Evolutionary conservation across 768 basidiomycete species (phyloP), one percentile per base, ranked within the genome.

Genomic region (Suillus paluster): DNA sequence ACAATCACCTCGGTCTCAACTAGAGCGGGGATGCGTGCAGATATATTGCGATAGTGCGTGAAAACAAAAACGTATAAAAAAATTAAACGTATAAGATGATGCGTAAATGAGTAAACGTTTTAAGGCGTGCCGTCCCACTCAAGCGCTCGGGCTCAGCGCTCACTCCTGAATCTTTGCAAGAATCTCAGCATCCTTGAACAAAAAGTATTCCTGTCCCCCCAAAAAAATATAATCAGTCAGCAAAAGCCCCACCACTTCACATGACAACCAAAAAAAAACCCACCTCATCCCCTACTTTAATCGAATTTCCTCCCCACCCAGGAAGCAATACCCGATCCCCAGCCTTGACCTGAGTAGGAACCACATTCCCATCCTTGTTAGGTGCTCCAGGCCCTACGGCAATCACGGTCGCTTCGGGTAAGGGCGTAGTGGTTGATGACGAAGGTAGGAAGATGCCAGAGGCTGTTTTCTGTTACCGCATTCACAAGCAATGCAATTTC

Each of bases 371-470:
- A 2, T 93, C 86, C 81, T 94, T 94, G 81, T 92, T 86, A 23
- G 88, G 90, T n/a, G 91, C 91, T 36, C 97, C 97, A 38, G 97
- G 97, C 60, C 97, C 97, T 53, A 93, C 90, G 30, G 97, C 93
- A 73, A 98, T 90, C 71, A 97, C 97, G 34, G 94, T 97, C 6
- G 95, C 97, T 79, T 99, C 97, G 2, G 97, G 95, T n/a, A 98
- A 85, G 25, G 95, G 95, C 68, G 76, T 87, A 66, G 75, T 85
- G 30, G 93, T 95, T 6, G 92, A 87, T 1, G 95, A 94, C 0
- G 91, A 86, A n/a, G 97, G 97, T 50, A 99, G 84, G 86, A 95
- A 95, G 74, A 99, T 89, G 39, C 97, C 97, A 25, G 91, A 79
- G 4, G 97, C 91, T n/a, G 97, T 99, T 96, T 99, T 97, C 96